Conservation (phyloP, 2,329 filamentous ascomycete species). For the Triangularia verruculosa region DNA sequence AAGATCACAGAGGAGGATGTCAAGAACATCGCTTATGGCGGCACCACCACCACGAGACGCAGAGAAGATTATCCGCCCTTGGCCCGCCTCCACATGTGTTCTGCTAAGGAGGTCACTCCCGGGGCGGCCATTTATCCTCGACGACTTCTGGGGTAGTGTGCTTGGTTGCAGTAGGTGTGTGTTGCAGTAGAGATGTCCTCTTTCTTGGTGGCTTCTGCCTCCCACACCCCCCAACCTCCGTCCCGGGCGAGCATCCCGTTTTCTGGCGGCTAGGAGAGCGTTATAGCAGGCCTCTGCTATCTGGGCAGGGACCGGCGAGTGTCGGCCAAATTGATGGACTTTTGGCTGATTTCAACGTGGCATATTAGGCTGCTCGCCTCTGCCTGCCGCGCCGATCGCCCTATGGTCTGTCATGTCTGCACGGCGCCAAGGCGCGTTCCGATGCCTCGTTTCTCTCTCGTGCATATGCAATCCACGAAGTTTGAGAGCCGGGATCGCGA, state of each 20-base stretch:
- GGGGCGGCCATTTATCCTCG: conserved; percentile 27
- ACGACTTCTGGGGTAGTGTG: conserved; percentile 11
- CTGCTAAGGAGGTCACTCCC: conserved; percentile 20
- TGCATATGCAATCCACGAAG: conserved; percentile 25
- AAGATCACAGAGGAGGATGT: neutral
- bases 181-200: neutral
- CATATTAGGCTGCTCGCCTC: conserved; percentile 28
- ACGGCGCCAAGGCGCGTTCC: conserved; percentile 22
- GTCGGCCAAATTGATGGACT: conserved; percentile 27
- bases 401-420: conserved; percentile 11
- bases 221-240: neutral
- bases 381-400: conserved; percentile 18
- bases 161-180: neutral
- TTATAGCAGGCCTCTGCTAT: conserved; percentile 8
- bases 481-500: conserved; percentile 13
- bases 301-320: conserved; percentile 9
- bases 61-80: conserved; percentile 20
- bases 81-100: conserved; percentile 22
- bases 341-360: conserved; percentile 32
- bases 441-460: conserved; percentile 22
- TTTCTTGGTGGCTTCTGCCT: conserved; percentile 3
- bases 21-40: neutral
- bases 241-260: conserved; percentile 2
- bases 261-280: neutral
- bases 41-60: conserved; percentile 9